A percentile compares a stretch with the other conserved stretches of the same genome.
phyloP scores from a whole-genome alignment of 2,329 filamentous ascomycete genomes.

The Cadophora gregata region DNA sequence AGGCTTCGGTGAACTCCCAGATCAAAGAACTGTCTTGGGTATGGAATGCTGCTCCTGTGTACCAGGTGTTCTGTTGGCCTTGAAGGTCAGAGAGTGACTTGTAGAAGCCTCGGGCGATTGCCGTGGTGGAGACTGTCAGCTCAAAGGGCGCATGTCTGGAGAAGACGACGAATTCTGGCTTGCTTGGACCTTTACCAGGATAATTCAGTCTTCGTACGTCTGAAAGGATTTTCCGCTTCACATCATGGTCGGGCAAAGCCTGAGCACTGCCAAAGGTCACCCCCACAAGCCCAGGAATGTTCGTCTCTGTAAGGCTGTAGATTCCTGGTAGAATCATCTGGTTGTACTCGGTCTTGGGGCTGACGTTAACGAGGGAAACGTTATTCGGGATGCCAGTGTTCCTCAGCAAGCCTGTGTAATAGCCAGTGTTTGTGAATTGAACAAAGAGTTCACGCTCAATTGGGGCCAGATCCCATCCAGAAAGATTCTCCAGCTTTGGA shows the following conservation, averaged over 20 bases:
- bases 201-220: conserved; percentile 24
- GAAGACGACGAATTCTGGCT: conserved; percentile 29
- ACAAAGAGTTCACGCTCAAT: conserved; percentile 47
- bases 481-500: conserved; percentile 46
- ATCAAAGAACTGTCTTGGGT: conserved; percentile 36
- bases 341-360: conserved; percentile 39
- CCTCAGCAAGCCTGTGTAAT: conserved; percentile 48
- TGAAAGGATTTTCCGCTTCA: conserved; percentile 30
- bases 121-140: conserved; percentile 40
- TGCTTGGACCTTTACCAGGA: conserved; percentile 15
- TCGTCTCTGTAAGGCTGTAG: conserved; percentile 39
- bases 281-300: conserved; percentile 26
- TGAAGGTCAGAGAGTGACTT: conserved; percentile 50
- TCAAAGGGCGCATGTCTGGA: conserved; percentile 36
- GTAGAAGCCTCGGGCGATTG: conserved; percentile 50
- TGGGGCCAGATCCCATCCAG: conserved; percentile 45
- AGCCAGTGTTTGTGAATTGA: conserved; percentile 47
- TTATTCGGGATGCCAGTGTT: conserved; percentile 46
- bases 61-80: conserved; percentile 52
- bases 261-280: conserved; percentile 29
- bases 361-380: conserved; percentile 40
- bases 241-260: conserved; percentile 24
- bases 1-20: conserved; percentile 34
- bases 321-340: conserved; percentile 44
- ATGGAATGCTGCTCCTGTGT: conserved; percentile 50